Conservation (phyloP, 2,329 filamentous ascomycete species). For the Myotisia sp. region DNA sequence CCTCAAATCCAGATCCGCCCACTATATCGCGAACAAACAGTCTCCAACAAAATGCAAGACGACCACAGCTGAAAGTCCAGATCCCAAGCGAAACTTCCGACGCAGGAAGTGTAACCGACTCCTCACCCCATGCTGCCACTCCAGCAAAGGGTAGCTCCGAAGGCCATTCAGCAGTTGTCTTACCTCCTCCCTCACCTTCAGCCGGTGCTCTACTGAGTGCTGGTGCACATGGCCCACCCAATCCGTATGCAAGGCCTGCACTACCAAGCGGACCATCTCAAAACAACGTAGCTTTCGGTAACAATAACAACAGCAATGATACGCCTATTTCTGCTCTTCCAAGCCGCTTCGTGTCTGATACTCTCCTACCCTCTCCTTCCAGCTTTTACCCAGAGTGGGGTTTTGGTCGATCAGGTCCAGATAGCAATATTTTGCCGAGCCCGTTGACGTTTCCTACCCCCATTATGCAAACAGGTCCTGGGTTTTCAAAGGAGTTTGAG, state of each 20-base stretch:
- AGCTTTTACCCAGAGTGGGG: slow-evolving; percentile 90
- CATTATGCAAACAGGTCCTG: slow-evolving; percentile 27
- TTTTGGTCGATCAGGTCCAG: slow-evolving; percentile 46
- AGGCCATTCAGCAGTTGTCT: slow-evolving; percentile 56
- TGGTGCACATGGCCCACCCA: slow-evolving; percentile 80
- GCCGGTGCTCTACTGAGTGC: slow-evolving; percentile 75
- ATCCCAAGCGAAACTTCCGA: slow-evolving; percentile 88
- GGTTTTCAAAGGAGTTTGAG: slow-evolving; percentile 27
- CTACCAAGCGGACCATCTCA: slow-evolving; percentile 42
- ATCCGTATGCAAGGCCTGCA: slow-evolving; percentile 81
- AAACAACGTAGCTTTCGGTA: slow-evolving; percentile 26
- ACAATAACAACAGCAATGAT: slow-evolving; percentile 35
- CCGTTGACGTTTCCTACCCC: slow-evolving; percentile 89
- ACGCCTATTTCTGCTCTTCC: slow-evolving; percentile 91
- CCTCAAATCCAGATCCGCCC: slow-evolving; percentile 51
- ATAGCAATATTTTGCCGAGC: slow-evolving; percentile 78
- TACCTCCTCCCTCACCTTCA: slow-evolving; percentile 86
- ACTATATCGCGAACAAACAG: slow-evolving; percentile 70
- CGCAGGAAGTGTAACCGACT: slow-evolving; percentile 54
- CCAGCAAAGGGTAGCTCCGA: slow-evolving; percentile 40
- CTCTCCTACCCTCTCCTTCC: slow-evolving; percentile 77
- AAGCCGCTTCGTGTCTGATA: slow-evolving; percentile 75
- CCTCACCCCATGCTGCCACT: slow-evolving; percentile 46
- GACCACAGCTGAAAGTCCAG: slow-evolving; percentile 79
- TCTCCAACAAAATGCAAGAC: slow-evolving; percentile 49